Percentiles rank a stretch among this genome's conserved stretches.
These are phyloP conservation scores for Powellomyces hirtus DNA, from an alignment of 192 early-diverging fungal species.

Conservation along the genomic window DNA sequence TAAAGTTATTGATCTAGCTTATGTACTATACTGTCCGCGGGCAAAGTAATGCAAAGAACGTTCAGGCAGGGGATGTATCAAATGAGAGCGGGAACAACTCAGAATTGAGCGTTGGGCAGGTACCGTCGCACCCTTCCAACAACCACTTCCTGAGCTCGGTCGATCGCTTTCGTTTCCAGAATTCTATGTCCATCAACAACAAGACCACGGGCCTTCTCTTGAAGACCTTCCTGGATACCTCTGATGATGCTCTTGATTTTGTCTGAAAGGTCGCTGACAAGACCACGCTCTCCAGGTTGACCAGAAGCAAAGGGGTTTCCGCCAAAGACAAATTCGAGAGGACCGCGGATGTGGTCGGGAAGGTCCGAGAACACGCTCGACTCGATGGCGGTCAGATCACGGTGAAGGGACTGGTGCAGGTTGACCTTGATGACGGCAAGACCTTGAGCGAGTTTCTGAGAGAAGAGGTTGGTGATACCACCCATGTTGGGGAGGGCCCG, in stretches of 20 bases:
- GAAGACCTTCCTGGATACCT: constrained; percentile 19
- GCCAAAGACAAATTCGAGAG: constrained; percentile 21
- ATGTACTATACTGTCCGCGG: too few relatives aligned
- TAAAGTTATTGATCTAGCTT: too few relatives aligned
- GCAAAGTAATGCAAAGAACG: too few relatives aligned
- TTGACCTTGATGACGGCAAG: background rate
- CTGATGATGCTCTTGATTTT: constrained; percentile 9
- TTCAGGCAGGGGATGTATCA: too few relatives aligned
- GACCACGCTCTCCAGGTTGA: constrained; percentile 5
- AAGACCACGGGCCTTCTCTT: constrained; percentile 15
- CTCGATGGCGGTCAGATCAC: constrained; percentile 8
- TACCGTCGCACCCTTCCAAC: background rate
- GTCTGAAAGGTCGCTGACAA: constrained; percentile 14
- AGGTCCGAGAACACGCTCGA: constrained; percentile 6
- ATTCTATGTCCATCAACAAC: constrained; percentile 17
- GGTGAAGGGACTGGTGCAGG: constrained; percentile 8
- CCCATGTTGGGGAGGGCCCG: constrained; percentile 1
- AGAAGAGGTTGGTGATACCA: constrained; percentile 4
- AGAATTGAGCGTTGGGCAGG: constrained; percentile 13
- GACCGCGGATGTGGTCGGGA: constrained; percentile 17
- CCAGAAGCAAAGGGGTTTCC: background rate
- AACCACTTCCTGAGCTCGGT: constrained; percentile 7
- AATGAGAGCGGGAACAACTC: too few relatives aligned
- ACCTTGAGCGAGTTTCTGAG: constrained; percentile 1
- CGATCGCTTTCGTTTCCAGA: constrained; percentile 6